Conservation (phyloP, 2,329 filamentous ascomycete genomes). For the Fusarium sp. region DNA sequence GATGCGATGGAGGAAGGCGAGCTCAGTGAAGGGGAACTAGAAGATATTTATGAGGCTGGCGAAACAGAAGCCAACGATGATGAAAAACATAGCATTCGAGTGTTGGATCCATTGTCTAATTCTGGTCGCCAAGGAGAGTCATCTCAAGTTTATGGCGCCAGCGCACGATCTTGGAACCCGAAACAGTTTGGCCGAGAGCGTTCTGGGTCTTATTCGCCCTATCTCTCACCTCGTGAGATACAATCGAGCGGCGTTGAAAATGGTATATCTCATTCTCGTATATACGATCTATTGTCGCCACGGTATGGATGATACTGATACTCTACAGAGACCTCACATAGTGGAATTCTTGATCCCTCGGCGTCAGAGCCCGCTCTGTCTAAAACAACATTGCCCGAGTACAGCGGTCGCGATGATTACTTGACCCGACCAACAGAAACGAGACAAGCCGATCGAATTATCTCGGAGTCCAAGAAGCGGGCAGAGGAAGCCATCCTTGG, state of each 20-base stretch:
- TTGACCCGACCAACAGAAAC: neutral
- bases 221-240: conserved; percentile 60
- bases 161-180: conserved; percentile 6
- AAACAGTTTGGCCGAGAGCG: conserved; percentile 51
- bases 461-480: conserved; percentile 60
- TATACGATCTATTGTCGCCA: neutral
- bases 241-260: conserved; percentile 35
- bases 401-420: neutral
- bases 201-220: conserved; percentile 63
- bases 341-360: neutral
- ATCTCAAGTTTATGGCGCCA: neutral
- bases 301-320: conserved; percentile 12
- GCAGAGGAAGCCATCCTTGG: conserved; percentile 74
- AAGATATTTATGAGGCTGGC: conserved; percentile 63
- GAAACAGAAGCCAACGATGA: conserved; percentile 15
- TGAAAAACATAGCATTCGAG: neutral
- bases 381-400: neutral
- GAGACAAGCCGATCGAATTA: conserved; percentile 1
- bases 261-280: conserved; percentile 18
- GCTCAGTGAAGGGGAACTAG: conserved; percentile 73
- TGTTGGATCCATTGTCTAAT: neutral
- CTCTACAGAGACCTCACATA: conserved; percentile 19
- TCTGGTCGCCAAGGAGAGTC: neutral
- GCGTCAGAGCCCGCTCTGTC: neutral
- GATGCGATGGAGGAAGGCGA: conserved; percentile 74